Evolutionary conservation across 139 green algal genomes (phyloP).

Genomic region (Chlorella vulgaris): DNA sequence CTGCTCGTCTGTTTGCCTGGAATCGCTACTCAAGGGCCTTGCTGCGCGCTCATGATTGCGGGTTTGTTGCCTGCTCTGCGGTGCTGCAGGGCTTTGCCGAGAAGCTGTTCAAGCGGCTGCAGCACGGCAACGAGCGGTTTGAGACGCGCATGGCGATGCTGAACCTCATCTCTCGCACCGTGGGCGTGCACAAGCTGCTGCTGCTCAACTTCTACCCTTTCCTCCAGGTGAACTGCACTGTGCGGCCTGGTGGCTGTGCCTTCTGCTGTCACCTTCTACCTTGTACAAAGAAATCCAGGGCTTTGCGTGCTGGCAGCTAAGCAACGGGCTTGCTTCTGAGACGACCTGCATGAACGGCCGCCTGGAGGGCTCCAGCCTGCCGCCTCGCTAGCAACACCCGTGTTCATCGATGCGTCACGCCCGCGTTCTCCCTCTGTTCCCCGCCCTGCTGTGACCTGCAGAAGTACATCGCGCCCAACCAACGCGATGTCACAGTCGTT

Average conservation of each 20-base stretch:
- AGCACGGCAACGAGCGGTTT: constrained; percentile 71
- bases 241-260: neutral
- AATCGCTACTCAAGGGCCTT: no score
- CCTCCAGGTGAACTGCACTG: constrained; percentile 33
- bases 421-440: neutral
- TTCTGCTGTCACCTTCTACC: neutral
- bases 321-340: no score
- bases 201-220: constrained; percentile 97
- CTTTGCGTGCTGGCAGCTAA: no score
- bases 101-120: constrained; percentile 83
- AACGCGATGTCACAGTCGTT: constrained; percentile 86
- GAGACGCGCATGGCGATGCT: constrained; percentile 84
- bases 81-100: constrained; percentile 84
- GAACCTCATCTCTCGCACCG: constrained; percentile 64
- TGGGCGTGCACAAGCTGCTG: constrained; percentile 92
- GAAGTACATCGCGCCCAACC: constrained; percentile 83
- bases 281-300: no score
- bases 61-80: constrained; percentile 1
- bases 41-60: no score
- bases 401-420: no score
- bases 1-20: no score
- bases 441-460: constrained; percentile 74
- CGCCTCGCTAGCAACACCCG: no score
- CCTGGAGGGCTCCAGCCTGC: no score
- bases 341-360: no score